phyloP scores from a whole-genome alignment of 2,329 filamentous ascomycete species.

The Monascus ruber region DNA sequence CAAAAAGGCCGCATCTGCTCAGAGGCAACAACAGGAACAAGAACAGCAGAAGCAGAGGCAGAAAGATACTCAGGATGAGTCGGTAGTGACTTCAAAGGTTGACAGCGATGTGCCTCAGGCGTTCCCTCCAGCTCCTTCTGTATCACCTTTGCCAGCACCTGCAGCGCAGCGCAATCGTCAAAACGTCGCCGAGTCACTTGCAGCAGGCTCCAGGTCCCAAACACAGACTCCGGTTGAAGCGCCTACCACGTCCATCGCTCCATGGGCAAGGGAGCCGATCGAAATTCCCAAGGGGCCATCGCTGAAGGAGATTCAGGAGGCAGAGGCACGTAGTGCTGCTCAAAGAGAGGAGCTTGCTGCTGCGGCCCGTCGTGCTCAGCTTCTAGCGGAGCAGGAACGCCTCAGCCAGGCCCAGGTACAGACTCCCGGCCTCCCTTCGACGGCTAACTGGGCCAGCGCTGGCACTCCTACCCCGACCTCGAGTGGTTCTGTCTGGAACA shows the following conservation, averaged over 20 bases:
- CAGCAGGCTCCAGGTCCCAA: constrained; percentile 56
- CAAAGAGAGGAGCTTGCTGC: constrained; percentile 74
- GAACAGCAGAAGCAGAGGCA: constrained; percentile 21
- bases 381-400: constrained; percentile 67
- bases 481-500: constrained; percentile 40
- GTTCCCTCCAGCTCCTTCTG: constrained; percentile 61
- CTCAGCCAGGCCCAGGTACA: constrained; percentile 51
- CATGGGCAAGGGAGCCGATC: constrained; percentile 79
- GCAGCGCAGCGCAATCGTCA: constrained; percentile 76
- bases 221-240: constrained; percentile 63
- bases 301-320: constrained; percentile 91
- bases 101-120: constrained; percentile 55
- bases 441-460: constrained; percentile 75
- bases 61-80: constrained; percentile 32
- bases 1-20: constrained; percentile 53
- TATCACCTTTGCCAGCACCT: constrained; percentile 75
- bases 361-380: constrained; percentile 57
- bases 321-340: constrained; percentile 84
- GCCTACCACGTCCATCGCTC: constrained; percentile 66
- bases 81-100: constrained; percentile 48
- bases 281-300: constrained; percentile 75
- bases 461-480: constrained; percentile 57
- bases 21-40: constrained; percentile 25
- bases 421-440: constrained; percentile 70
- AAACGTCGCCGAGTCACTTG: constrained; percentile 65